Conservation (phyloP, 768 basidiomycete species). For the Mycena amicta region DNA sequence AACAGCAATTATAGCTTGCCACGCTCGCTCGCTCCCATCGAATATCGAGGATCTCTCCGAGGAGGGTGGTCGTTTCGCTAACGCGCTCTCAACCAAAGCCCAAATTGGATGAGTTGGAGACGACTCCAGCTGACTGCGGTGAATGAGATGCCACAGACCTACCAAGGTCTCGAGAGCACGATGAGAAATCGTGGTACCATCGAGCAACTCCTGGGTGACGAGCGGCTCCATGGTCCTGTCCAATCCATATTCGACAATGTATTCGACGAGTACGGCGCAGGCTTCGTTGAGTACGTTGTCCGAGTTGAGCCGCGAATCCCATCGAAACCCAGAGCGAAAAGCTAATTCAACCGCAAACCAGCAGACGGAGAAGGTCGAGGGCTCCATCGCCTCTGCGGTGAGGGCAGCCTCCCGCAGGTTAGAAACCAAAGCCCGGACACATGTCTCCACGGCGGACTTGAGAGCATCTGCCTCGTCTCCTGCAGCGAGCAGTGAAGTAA, state of each 20-base stretch:
- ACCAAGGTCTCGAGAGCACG: constrained; percentile 74
- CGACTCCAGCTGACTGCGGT: constrained; percentile 15
- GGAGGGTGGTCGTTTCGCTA: constrained; percentile 28
- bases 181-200: constrained; percentile 40
- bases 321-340: constrained; percentile 39
- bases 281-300: constrained; percentile 29
- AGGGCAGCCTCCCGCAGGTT: constrained; percentile 40
- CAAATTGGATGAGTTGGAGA: constrained; percentile 44
- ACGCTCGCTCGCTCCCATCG: constrained; percentile 65
- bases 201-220: constrained; percentile 33
- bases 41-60: constrained; percentile 36
- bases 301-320: constrained; percentile 13
- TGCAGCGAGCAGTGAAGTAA: constrained; percentile 47
- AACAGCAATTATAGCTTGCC: constrained; percentile 69
- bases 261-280: constrained; percentile 44
- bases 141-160: constrained; percentile 62
- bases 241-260: constrained; percentile 58
- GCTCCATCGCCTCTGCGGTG: constrained; percentile 34
- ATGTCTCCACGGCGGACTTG: constrained; percentile 35
- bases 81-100: constrained; percentile 40
- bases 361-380: constrained; percentile 44
- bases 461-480: constrained; percentile 37
- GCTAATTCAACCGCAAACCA: constrained; percentile 71
- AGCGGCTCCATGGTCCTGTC: constrained; percentile 46
- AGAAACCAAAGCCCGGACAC: constrained; percentile 40